Base-by-base conservation (phyloP, 1,284 basidiomycete species). In the Mycena sp. region DNA sequence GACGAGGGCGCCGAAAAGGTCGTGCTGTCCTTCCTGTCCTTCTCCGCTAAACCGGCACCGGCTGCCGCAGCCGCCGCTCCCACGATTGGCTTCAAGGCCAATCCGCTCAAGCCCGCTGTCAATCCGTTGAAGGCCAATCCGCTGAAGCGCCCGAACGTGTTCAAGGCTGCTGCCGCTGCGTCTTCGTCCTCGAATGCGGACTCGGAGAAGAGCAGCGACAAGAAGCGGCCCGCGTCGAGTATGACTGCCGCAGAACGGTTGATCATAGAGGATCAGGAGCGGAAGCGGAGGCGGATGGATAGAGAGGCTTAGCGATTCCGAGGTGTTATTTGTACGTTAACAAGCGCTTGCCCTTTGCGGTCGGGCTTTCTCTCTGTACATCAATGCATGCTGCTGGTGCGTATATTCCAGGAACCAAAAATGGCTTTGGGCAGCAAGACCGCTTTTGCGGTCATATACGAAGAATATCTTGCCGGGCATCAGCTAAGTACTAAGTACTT, bases 181-280 rank as follows among this genome's bases (percentile, higher is more conserved):
- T 68, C 71, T 12, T 71, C 79, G 16, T 58, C 58, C 26, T 54
- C 72, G 35, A 63, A 73, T 17, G 64, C 61, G 29, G 63, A 62
- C 14, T 35, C 32, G 32, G 32, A 35, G 32, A 35, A 35, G 32
- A 14, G 32, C 11, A 80, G 77, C 41, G 83, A 83, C 32, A 85
- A 80, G 81, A 89, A 88, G 76, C 80, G 85, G 35, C 70, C 80
- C 4, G 85, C 85, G 26, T 75, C 82, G 32, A 81, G 87, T 29
- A 87, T 94, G 84, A 87, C 88, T 67, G 92, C 91, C 21, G 91
- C 92, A n/a, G 95, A 97, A 77, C 82, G 86, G 65, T 78, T 97
- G 61, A 95, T 96, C 64, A 73, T 89, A 60, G 95, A 96, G 77
- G 95, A 97, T 52, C 91, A 92, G 77, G 92, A 94, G 74, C 82